Base-by-base conservation (phyloP, 768 basidiomycete genomes). In the Naematelia aurantialba region DNA sequence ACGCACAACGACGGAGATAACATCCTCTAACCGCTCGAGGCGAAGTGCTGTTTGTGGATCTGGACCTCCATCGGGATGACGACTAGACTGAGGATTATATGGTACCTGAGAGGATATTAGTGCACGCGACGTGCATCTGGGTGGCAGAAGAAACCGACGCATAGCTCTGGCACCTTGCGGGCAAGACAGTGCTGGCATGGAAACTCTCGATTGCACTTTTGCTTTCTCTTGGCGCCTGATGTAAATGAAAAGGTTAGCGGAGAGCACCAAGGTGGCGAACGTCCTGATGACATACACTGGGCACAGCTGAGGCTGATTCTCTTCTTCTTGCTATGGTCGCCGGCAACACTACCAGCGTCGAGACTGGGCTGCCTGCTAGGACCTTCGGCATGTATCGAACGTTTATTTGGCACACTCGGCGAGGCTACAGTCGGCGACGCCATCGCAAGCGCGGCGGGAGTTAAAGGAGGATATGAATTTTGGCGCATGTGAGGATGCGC, bases 121-220 rank as follows among this genome's bases (percentile, higher is more conserved):
- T 54, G 34, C 14, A 29, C n/a, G 21, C 34, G 27, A 5, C 45
- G 17, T 44, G 27, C 22, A 48, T 8, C n/a, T 4, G 47, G 2
- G 26, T 5, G 46, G n/a, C 14, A 10, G 29, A 31, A 1, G 11
- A 4, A 14, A 64, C 69, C 51, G 44, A 75, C 75, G 52, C 75
- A 76, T 44, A 75, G 63, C 47, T 76, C 75, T 10, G 75, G 75
- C 3, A 76, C 73, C 56, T 75, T 68, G 26, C 69, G 60, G 26
- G 69, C 65, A 63, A 45, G 25, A 71, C 76, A 77, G 58, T 77
- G 74, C 55, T 77, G 71, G 66, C 76, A 77, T 5, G 76, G 76
- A 22, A 72, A 69, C 49, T 77, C 70, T 26, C 76, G 59, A 56
- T 77, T 74, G 45, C 76, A 77, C 69, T 73, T 73, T 46, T 73